Evolutionary conservation across 2,329 filamentous ascomycete genomes (phyloP), one percentile per base, ranked within the genome.

Genomic region (Triangularia setosa): DNA sequence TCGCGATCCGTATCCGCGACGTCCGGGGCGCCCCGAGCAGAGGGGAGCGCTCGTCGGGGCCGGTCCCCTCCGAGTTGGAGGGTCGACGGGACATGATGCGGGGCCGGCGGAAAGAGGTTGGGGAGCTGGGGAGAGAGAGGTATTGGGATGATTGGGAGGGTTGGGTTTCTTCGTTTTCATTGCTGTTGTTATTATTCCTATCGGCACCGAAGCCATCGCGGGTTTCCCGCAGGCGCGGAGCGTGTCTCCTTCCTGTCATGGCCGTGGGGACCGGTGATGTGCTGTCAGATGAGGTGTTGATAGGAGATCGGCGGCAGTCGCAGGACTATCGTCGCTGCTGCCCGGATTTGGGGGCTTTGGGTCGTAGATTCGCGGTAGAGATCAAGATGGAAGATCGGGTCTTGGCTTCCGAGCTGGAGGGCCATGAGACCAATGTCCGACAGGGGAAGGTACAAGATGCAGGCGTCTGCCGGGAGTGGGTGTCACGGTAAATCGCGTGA

Each of bases 41-140:
- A 14, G 72, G 63, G 12, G 74, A 70, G 18, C 73, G 71, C 68
- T 76, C 74, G 67, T 76, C 74, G 5, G 72, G 69, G 18, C 59
- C 40, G 2, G n/a, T n/a, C n/a, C n/a, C 54, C n/a, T 71, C 71
- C 8, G 65, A 27, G 44, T 61, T 67, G 44, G 68, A 68, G 9
- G 62, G 40, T 58, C 69, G 33, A 59, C 71, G 62, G 61, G 70
- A 69, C 67, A 66, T 62, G 61, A 57, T 58, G 56, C 69, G 62
- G 44, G 63, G 68, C 12, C 73, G 70, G 57, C 74, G 72, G 54
- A 63, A 54, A 40, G 64, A 65, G n/a, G 71, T 71, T 5, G 74
- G 74, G 3, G 73, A 75, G n/a, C 69, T 68, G 4, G 74, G 74
- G 2, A 72, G 67, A 16, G 74, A 75, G 28, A 69, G 66, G 60